phyloP scores from a whole-genome alignment of 1,284 basidiomycete genomes.

The Fomitopsis palustris region DNA sequence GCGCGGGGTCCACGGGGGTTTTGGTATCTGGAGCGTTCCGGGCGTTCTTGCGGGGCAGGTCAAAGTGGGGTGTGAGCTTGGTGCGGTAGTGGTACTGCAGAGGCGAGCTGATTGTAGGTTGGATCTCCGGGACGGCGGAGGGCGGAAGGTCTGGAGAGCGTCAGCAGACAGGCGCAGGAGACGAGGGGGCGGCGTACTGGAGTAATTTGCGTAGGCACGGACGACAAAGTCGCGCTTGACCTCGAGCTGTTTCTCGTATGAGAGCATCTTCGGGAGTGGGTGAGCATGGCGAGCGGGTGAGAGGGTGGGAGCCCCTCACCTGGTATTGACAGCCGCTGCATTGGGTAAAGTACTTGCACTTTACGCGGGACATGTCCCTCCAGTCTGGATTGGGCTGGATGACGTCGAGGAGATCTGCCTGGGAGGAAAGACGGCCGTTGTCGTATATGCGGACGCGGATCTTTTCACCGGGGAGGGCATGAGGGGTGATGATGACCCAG shows the following conservation, averaged over 20 bases:
- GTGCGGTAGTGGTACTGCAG: conserved; percentile 92
- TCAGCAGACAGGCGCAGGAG: neutral
- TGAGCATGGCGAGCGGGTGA: neutral
- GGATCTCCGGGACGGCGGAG: conserved; percentile 61
- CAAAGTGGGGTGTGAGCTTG: conserved; percentile 97
- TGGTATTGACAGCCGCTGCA: conserved; percentile 83
- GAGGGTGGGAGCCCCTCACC: conserved; percentile 33
- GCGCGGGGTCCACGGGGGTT: conserved; percentile 13
- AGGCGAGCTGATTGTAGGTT: conserved; percentile 82
- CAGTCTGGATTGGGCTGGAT: conserved; percentile 61
- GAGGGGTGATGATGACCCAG: conserved; percentile 83
- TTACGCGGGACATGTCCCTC: conserved; percentile 61
- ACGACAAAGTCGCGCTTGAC: conserved; percentile 88
- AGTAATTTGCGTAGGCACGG: conserved; percentile 83
- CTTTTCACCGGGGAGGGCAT: conserved; percentile 79
- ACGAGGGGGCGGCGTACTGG: conserved; percentile 38
- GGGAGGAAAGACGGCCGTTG: conserved; percentile 64
- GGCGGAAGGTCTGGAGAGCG: conserved; percentile 47
- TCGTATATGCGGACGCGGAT: conserved; percentile 72
- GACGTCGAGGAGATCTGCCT: conserved; percentile 74
- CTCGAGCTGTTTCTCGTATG: conserved; percentile 83
- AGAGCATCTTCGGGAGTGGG: conserved; percentile 63
- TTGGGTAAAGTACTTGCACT: conserved; percentile 84
- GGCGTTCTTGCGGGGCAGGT: conserved; percentile 64
- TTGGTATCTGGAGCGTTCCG: conserved; percentile 29